Percentiles rank a stretch among this genome's conserved stretches.
Conservation (phyloP, 2,329 filamentous ascomycete genomes). For the Emericellopsis cladophorae region DNA sequence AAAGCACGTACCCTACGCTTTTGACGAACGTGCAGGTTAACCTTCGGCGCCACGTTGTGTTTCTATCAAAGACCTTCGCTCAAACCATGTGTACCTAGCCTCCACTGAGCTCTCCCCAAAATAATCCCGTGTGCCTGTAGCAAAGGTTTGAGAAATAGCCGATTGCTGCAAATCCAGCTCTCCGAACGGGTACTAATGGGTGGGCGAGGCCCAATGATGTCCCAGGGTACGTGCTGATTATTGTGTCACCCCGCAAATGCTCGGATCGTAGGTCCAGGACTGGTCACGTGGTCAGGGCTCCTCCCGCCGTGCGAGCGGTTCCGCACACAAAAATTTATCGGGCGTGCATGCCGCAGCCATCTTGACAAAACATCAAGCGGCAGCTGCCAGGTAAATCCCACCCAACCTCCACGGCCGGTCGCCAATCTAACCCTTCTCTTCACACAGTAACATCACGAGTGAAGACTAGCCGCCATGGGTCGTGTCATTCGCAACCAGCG, state of each 20-base stretch:
- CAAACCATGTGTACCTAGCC: not conserved
- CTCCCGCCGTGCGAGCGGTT: constrained; percentile 10
- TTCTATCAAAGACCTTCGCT: not conserved
- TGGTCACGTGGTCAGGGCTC: constrained; percentile 24
- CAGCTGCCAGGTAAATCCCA: constrained; percentile 22
- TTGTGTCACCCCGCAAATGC: too few species aligned
- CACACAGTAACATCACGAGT: constrained; percentile 2
- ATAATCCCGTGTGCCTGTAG: too few species aligned
- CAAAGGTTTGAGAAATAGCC: too few species aligned
- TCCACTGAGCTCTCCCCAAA: not conserved
- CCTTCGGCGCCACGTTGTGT: not conserved
- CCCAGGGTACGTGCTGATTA: too few species aligned
- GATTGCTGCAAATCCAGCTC: too few species aligned
- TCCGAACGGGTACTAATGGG: too few species aligned
- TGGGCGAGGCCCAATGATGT: too few species aligned
- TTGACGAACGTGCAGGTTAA: too few species aligned
- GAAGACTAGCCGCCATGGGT: constrained; percentile 32
- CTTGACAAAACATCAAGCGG: constrained; percentile 26
- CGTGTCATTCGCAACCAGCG: constrained; percentile 55
- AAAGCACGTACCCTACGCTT: too few species aligned
- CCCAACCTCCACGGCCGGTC: constrained; percentile 1
- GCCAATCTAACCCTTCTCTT: constrained; percentile 1
- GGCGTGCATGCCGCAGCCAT: constrained; percentile 13
- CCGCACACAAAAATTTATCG: constrained; percentile 26
- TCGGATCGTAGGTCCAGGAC: not conserved